A percentile compares a stretch with the other conserved stretches of the same genome.
Evolutionary conservation across 2,329 filamentous ascomycete genomes (phyloP).

Genomic region (Pyrenophora graminea): DNA sequence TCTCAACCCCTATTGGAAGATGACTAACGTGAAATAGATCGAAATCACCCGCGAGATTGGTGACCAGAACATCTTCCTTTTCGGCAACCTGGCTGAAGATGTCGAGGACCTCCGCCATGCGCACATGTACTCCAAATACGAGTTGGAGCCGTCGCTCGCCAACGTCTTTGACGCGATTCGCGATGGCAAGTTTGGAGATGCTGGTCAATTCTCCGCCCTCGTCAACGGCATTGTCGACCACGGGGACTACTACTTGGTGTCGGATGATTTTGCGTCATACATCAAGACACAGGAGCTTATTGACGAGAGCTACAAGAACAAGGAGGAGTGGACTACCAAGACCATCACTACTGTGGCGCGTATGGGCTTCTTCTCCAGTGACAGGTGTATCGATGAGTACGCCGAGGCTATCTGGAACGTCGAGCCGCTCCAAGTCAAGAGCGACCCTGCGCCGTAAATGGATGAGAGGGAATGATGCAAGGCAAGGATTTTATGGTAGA

Average conservation of each 20-base stretch:
- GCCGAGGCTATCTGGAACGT: conserved; percentile 97
- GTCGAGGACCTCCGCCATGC: conserved; percentile 93
- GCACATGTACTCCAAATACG: conserved; percentile 81
- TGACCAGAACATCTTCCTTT: conserved; percentile 97
- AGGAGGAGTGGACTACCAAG: conserved; percentile 91
- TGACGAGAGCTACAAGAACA: conserved; percentile 88
- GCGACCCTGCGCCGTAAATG: conserved; percentile 25
- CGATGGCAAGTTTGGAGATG: conserved; percentile 77
- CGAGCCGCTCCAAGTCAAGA: conserved; percentile 69
- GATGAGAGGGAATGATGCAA: neutral
- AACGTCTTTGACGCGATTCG: conserved; percentile 86
- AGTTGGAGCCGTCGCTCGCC: conserved; percentile 74
- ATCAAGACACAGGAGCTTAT: conserved; percentile 87
- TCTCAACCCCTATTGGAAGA: neutral
- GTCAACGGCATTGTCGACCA: conserved; percentile 86
- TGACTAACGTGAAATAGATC: conserved; percentile 59
- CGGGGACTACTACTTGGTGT: conserved; percentile 96
- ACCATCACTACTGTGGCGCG: conserved; percentile 83
- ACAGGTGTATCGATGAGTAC: conserved; percentile 96
- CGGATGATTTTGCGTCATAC: conserved; percentile 96
- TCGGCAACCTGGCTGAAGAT: conserved; percentile 92
- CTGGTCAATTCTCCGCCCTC: conserved; percentile 77
- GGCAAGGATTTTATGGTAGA: neutral
- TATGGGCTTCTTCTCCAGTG: conserved; percentile 97
- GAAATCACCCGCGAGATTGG: conserved; percentile 97